phyloP scores from a whole-genome alignment of 345 rosid genomes.

The Pistacia atlantica region DNA sequence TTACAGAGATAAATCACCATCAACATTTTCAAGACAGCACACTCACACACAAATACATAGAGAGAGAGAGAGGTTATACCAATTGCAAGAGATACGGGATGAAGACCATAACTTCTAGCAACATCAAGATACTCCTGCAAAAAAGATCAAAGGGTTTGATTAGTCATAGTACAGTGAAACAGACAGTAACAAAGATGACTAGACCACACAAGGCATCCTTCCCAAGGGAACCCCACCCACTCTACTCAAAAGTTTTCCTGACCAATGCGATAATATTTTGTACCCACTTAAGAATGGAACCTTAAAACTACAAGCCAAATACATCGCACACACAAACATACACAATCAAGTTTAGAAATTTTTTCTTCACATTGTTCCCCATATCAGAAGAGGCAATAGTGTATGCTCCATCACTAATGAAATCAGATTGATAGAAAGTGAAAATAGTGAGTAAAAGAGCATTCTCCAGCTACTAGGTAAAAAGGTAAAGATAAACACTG shows the following conservation, averaged over 20 bases:
- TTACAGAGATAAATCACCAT: not conserved
- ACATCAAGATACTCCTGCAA: conserved; percentile 47
- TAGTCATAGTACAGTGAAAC: not conserved
- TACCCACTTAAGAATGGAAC: not conserved
- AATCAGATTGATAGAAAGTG: not conserved
- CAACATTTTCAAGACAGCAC: not conserved
- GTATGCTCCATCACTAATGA: not conserved
- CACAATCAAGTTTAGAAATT: not conserved
- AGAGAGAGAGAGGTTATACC: conserved; percentile 32
- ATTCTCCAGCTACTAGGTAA: not conserved
- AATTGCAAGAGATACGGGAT: conserved; percentile 56
- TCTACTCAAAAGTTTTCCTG: not conserved
- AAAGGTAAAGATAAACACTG: not conserved
- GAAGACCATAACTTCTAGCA: conserved; percentile 44
- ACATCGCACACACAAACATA: not conserved
- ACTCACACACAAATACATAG: not conserved
- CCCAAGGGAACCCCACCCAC: not conserved
- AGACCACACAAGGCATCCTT: not conserved
- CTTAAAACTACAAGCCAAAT: not conserved
- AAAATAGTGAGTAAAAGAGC: not conserved
- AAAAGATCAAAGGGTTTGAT: not conserved
- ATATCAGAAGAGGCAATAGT: not conserved
- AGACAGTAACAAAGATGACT: not conserved
- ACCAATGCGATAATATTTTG: not conserved
- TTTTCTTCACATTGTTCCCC: too few species aligned